Evolutionary conservation across 2,329 filamentous ascomycete genomes (phyloP), one percentile per base, ranked within the genome.

Genomic region (Monilinia polystroma): DNA sequence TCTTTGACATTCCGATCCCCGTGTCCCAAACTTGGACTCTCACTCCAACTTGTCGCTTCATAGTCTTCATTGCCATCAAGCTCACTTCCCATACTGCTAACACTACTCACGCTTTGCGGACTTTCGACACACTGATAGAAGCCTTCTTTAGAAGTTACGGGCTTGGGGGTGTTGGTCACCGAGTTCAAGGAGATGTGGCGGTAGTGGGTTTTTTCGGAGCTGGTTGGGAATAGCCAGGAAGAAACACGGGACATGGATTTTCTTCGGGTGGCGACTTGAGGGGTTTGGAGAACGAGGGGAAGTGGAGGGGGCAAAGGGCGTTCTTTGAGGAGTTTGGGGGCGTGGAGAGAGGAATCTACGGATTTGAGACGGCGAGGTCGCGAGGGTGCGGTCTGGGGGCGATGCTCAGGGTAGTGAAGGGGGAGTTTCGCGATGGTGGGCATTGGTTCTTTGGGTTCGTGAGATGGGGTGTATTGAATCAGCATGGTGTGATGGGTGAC

Each of bases 201-300:
- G 43, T 74, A 76, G 64, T 77, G 75, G 74, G 56, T 16, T 10
- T 35, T n/a, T n/a, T 26, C 35, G 3, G 57, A 38, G 72, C 64
- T 18, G 20, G 57, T 53, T 14, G 74, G 82, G 70, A 84, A 85
- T 35, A 88, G 78, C 85, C 86, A 88, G 70, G 76, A 82, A 3
- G 86, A 87, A 11, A 88, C 84, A 20, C 82, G 81, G 12, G 85
- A 86, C 73, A 89, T 88, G 0, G 86, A 87, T 73, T 88, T 89
- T 80, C 88, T 89, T 79, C 88, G 88, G 74, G 1, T 85, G 84
- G 85, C 85, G n/a, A 83, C 82, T 2, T 64, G 68, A 18, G 69
- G 63, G 45, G 68, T 45, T 66, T 87, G 79, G 20, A 86, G 82
- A 32, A 87, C 80, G 0, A 85, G 85, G 5, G 87, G 77, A 2